phyloP scores from a whole-genome alignment of 345 rosid species.

The Citrus sp. region DNA sequence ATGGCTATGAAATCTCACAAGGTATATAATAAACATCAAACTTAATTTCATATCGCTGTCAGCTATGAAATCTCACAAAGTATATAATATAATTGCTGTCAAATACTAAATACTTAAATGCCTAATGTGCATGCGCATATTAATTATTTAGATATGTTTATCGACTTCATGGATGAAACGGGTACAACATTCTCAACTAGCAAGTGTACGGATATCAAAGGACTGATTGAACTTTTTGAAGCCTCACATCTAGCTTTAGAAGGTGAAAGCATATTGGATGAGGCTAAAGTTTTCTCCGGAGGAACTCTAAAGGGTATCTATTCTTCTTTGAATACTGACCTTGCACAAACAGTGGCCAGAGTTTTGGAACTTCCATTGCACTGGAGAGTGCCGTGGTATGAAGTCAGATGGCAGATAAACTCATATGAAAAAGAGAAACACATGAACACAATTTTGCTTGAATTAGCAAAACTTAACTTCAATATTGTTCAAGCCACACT shows the following conservation, averaged over 20 bases:
- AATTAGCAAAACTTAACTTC: slow-evolving; percentile 44
- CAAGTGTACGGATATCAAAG: slow-evolving; percentile 22
- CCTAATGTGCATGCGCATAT: not conserved
- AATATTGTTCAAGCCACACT: slow-evolving; percentile 41
- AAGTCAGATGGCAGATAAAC: slow-evolving; percentile 43
- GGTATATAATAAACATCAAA: slow-evolving; percentile 10
- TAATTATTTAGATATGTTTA: slow-evolving; percentile 29
- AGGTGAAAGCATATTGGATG: slow-evolving; percentile 30
- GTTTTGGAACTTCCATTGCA: slow-evolving; percentile 42
- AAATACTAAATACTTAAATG: no score
- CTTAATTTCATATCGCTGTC: no score
- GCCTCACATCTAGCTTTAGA: slow-evolving; percentile 40
- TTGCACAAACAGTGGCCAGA: slow-evolving; percentile 14
- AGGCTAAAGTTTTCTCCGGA: slow-evolving; percentile 23
- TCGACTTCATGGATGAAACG: slow-evolving; percentile 25
- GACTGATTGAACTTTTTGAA: slow-evolving; percentile 39
- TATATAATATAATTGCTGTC: not conserved
- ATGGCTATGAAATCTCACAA: slow-evolving; percentile 41
- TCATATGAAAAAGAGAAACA: slow-evolving; percentile 5
- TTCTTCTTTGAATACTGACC: not conserved
- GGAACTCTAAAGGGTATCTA: slow-evolving; percentile 3
- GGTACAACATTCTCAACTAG: slow-evolving; percentile 6
- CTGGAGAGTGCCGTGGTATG: slow-evolving; percentile 47
- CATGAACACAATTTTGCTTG: slow-evolving; percentile 6
- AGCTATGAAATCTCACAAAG: slow-evolving; percentile 41